A percentile compares a stretch with the other conserved stretches of the same genome.
Evolutionary conservation across 164 flowering plant species (phyloP).

Genomic region (Annona squamosa): DNA sequence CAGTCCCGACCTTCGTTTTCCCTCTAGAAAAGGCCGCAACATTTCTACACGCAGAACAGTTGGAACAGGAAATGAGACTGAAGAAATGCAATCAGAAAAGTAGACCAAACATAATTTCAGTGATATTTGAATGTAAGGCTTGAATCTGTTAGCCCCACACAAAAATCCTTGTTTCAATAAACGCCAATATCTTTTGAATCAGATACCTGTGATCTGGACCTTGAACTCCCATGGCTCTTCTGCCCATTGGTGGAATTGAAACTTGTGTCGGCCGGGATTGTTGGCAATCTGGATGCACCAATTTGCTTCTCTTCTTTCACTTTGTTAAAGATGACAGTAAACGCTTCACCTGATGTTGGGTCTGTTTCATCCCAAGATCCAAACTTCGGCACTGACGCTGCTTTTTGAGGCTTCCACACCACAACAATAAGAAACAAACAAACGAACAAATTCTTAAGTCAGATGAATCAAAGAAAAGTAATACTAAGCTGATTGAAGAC

Average conservation of each 20-base stretch:
- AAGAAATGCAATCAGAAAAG: background rate
- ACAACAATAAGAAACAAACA: background rate
- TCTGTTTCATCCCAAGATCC: constrained; percentile 69
- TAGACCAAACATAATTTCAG: background rate
- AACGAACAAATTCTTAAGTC: background rate
- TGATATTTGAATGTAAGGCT: background rate
- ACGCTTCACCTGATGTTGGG: constrained; percentile 59
- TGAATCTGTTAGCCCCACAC: background rate
- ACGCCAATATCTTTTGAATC: background rate
- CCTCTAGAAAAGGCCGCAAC: constrained; percentile 14
- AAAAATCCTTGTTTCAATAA: background rate
- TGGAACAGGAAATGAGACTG: background rate
- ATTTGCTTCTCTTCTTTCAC: constrained; percentile 47
- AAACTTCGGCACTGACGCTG: constrained; percentile 53
- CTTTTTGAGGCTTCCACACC: constrained; percentile 27
- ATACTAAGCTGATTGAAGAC: background rate
- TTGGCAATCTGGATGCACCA: constrained; percentile 24
- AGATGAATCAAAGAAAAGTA: background rate
- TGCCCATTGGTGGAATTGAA: constrained; percentile 13
- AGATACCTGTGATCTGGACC: constrained; percentile 25
- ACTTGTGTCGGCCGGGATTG: constrained; percentile 13
- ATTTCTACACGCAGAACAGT: constrained; percentile 9
- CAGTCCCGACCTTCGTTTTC: background rate
- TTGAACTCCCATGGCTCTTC: constrained; percentile 10
- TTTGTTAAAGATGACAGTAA: constrained; percentile 54